Base-by-base conservation (phyloP, 768 basidiomycete species). In the Hypholoma sublateritium region DNA sequence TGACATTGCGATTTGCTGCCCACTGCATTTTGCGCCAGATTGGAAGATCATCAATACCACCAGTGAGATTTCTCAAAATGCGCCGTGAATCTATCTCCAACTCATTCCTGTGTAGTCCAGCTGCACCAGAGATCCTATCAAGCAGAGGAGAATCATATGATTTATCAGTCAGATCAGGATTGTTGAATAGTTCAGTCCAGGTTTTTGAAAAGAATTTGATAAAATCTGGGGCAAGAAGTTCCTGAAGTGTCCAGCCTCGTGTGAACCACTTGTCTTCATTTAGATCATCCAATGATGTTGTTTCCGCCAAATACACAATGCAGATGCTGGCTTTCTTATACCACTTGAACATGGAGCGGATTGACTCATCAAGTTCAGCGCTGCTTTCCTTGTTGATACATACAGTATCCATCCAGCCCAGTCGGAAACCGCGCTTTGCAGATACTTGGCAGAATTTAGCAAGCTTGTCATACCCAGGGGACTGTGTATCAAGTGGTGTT, bases 281-380 rank as follows among this genome's bases (percentile, higher is more conserved):
- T 11, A 51, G 22, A 21, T 51, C 50, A 4, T 35, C 17, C 12
- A 51, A 11, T 11, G 35, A 37, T 11, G 19, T 2, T 11, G 50
- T 51, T 22, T 51, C 50, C 19, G 50, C 50, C 17, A 51, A 16
- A n/a, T 52, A 52, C 2, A 37, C 25, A 24, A 52, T 39, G 22
- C 50, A 52, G 6, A 52, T 17, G 5, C 22, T 24, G n/a, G 37
- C 39, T 16, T 12, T 5, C 6, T 32, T 19, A 24, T 52, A 52
- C 50, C 50, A 52, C n/a, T 41, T 37, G 22, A 39, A 52, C 50
- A 52, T 52, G 1, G 50, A 52, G 12, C 50, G 36, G n/a, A 52
- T 52, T 5, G 50, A 52, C 39, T 52, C 50, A 11, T 52, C 50
- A 16, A 52, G 50, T 22, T 52, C 50, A 17, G 50, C 9, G 22